Conservation (phyloP, 1,284 basidiomycete genomes). For the Tylopilus orsonianus region DNA sequence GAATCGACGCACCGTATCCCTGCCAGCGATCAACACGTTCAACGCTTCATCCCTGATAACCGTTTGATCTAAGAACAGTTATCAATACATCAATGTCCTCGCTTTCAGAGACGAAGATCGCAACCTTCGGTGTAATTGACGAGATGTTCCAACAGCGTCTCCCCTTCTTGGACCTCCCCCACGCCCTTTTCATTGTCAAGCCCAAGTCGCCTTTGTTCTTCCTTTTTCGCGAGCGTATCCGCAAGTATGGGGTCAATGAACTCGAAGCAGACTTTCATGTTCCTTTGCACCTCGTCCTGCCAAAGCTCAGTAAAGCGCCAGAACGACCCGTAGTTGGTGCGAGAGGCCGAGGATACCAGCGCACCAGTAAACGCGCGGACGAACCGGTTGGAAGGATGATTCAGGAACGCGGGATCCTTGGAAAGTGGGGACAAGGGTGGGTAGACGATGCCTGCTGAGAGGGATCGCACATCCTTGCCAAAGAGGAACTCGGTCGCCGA, state of each 20-base stretch:
- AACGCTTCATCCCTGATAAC: conserved; percentile 40
- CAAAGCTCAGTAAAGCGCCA: conserved; percentile 31
- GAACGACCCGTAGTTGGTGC: conserved; percentile 19
- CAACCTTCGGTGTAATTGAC: conserved; percentile 32
- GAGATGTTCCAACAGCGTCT: conserved; percentile 34
- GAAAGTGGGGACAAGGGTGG: conserved; percentile 32
- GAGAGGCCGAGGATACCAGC: conserved; percentile 11
- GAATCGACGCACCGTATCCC: conserved; percentile 37
- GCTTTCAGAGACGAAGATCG: neutral
- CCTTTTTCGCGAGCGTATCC: conserved; percentile 27
- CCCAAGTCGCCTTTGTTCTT: conserved; percentile 10
- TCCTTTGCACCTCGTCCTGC: conserved; percentile 15
- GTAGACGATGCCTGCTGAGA: conserved; percentile 38
- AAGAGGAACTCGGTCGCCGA: conserved; percentile 53
- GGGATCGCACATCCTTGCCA: conserved; percentile 39
- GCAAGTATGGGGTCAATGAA: conserved; percentile 32
- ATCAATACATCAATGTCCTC: conserved; percentile 5
- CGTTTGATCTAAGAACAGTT: conserved; percentile 29
- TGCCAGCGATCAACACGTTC: conserved; percentile 43
- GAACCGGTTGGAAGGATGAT: conserved; percentile 30
- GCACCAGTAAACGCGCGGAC: conserved; percentile 26
- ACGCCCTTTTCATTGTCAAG: neutral
- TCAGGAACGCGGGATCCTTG: conserved; percentile 11
- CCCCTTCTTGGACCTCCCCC: conserved; percentile 18
- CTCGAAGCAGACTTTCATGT: conserved; percentile 21